A percentile compares a stretch with the other conserved stretches of the same genome.
These are phyloP conservation scores for Globisporangium perplexum DNA, from an alignment of 352 stramenopile genomes.

Conservation along the genomic window DNA sequence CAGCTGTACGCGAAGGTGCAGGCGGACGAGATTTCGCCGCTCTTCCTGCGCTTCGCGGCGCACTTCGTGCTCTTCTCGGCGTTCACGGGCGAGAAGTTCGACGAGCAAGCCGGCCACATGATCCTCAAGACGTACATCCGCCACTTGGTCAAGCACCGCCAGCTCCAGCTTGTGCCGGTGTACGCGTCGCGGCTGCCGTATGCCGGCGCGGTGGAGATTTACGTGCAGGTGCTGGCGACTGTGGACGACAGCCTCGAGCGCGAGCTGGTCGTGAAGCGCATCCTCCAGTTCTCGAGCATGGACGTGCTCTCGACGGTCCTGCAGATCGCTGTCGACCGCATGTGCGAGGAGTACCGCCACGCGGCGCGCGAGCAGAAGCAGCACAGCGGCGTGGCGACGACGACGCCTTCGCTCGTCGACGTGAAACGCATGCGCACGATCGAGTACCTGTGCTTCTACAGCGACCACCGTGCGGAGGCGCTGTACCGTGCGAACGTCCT, in stretches of 20 bases:
- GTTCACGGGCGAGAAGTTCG: slow-evolving; percentile 64
- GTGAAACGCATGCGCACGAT: slow-evolving; percentile 57
- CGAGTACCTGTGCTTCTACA: slow-evolving; percentile 73
- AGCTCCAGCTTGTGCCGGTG: slow-evolving; percentile 70
- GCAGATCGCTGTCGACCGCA: slow-evolving; percentile 42
- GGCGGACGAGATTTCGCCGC: slow-evolving; percentile 39
- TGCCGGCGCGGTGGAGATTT: slow-evolving; percentile 55
- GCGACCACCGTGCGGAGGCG: slow-evolving; percentile 56
- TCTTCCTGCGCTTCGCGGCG: slow-evolving; percentile 70
- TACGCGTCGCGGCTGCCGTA: slow-evolving; percentile 65
- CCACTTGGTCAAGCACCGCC: slow-evolving; percentile 71
- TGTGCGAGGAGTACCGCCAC: slow-evolving; percentile 29
- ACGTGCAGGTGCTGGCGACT: slow-evolving; percentile 60
- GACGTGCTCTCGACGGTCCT: slow-evolving; percentile 60
- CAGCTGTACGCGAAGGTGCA: slow-evolving; percentile 33
- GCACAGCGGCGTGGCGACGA: slow-evolving; percentile 21
- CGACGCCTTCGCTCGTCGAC: slow-evolving; percentile 32
- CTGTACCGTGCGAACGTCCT: slow-evolving; percentile 53
- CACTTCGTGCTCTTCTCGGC: slow-evolving; percentile 75
- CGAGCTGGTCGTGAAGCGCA: slow-evolving; percentile 59
- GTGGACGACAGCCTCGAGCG: slow-evolving; percentile 63
- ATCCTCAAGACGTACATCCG: slow-evolving; percentile 83
- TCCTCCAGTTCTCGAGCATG: slow-evolving; percentile 60
- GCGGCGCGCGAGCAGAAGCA: slow-evolving; percentile 22
- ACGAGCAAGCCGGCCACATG: slow-evolving; percentile 61